Conservation (phyloP, 2,329 filamentous ascomycete genomes). For the Aspergillus latus region DNA sequence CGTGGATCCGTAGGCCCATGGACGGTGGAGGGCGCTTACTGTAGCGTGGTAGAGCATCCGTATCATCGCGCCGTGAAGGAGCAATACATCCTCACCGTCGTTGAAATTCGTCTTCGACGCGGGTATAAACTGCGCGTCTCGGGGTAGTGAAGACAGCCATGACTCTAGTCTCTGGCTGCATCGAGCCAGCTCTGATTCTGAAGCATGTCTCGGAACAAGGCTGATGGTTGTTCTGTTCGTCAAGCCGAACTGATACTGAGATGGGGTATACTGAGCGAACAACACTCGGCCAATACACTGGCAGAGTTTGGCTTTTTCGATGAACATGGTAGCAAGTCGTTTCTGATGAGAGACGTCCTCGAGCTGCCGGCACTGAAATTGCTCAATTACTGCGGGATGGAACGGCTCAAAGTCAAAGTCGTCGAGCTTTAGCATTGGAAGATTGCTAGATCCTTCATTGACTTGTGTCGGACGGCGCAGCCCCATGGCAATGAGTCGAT, state of each 20-base stretch:
- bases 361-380: slow-evolving; percentile 66
- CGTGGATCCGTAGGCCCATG: slow-evolving; percentile 70
- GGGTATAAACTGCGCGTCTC: slow-evolving; percentile 67
- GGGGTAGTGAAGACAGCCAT: slow-evolving; percentile 70
- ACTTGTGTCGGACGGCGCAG: slow-evolving; percentile 86
- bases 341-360: slow-evolving; percentile 70
- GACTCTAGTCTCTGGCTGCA: slow-evolving; percentile 74
- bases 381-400: slow-evolving; percentile 63
- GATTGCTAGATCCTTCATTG: slow-evolving; percentile 85
- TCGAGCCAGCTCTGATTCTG: slow-evolving; percentile 70
- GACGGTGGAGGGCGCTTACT: slow-evolving; percentile 81
- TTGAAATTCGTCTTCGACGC: slow-evolving; percentile 60
- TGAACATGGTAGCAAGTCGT: slow-evolving; percentile 78
- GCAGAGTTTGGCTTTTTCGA: slow-evolving; percentile 83
- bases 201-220: slow-evolving; percentile 77
- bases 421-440: slow-evolving; percentile 76
- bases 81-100: slow-evolving; percentile 47
- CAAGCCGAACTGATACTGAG: slow-evolving; percentile 69
- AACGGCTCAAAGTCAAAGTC: slow-evolving; percentile 76
- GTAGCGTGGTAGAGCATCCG: slow-evolving; percentile 92
- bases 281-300: slow-evolving; percentile 82
- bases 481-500: slow-evolving; percentile 81
- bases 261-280: slow-evolving; percentile 81
- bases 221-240: slow-evolving; percentile 74
- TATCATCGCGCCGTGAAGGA: slow-evolving; percentile 74